A percentile compares a stretch with the other conserved stretches of the same genome.
phyloP scores from a whole-genome alignment of 2,329 filamentous ascomycete genomes.

The Pseudocercospora fuligena region DNA sequence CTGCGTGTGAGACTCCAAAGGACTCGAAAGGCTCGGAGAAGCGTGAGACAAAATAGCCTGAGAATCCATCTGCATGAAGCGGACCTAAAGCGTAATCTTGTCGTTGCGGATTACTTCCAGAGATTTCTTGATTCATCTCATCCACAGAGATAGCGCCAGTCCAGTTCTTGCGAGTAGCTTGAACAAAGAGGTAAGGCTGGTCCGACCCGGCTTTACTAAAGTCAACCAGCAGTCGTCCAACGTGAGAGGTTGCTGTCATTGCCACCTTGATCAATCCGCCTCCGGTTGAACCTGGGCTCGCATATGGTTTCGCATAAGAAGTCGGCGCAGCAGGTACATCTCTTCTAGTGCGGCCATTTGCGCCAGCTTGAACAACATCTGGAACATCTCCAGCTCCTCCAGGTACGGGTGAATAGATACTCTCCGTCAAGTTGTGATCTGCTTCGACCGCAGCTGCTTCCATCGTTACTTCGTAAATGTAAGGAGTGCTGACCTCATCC shows the following conservation, averaged over 20 bases:
- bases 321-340: conserved; percentile 9
- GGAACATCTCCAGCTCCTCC: conserved; percentile 49
- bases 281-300: background rate
- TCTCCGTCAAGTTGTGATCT: conserved; percentile 40
- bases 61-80: conserved; percentile 48
- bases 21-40: conserved; percentile 51
- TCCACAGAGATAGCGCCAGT: conserved; percentile 51
- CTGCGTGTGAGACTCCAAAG: conserved; percentile 44
- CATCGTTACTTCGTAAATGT: conserved; percentile 53
- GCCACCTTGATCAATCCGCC: conserved; percentile 37
- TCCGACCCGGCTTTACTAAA: conserved; percentile 33
- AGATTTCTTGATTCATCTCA: conserved; percentile 44
- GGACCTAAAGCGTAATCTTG: conserved; percentile 55
- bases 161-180: conserved; percentile 54
- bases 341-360: conserved; percentile 45
- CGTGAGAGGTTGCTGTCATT: conserved; percentile 52
- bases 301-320: background rate
- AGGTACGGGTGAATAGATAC: conserved; percentile 45
- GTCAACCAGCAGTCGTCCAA: conserved; percentile 49
- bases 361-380: conserved; percentile 45
- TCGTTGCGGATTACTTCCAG: conserved; percentile 52
- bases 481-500: conserved; percentile 52
- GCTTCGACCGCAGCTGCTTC: conserved; percentile 42
- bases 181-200: conserved; percentile 49
- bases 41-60: conserved; percentile 54